phyloP scores from a whole-genome alignment of 768 basidiomycete genomes.

The Coprinopsis strossmayeri region DNA sequence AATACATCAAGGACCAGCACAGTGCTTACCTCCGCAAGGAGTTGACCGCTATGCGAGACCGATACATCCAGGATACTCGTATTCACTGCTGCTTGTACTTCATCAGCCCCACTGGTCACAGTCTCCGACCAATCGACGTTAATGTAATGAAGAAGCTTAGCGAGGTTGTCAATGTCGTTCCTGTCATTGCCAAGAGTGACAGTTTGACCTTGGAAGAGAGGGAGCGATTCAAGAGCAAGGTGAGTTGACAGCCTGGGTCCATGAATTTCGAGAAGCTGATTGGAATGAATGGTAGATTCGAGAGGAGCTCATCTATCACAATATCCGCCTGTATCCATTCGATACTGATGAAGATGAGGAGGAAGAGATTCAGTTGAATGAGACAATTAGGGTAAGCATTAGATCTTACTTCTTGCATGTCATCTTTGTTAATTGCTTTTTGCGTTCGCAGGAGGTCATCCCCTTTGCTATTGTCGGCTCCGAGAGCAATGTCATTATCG shows the following conservation, averaged over 20 bases:
- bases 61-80: slow-evolving; percentile 96
- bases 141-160: slow-evolving; percentile 99
- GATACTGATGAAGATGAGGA: slow-evolving; percentile 95
- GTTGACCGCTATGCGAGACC: slow-evolving; percentile 96
- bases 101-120: slow-evolving; percentile 98
- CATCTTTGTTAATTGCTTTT: neutral
- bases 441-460: slow-evolving; percentile 73
- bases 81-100: slow-evolving; percentile 99
- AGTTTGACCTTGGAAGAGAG: slow-evolving; percentile 91
- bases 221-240: slow-evolving; percentile 88
- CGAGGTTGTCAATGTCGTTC: slow-evolving; percentile 98
- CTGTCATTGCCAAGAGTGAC: slow-evolving; percentile 98
- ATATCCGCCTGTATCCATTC: slow-evolving; percentile 94
- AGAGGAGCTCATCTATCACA: slow-evolving; percentile 85
- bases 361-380: slow-evolving; percentile 87
- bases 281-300: slow-evolving; percentile 58
- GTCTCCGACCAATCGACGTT: slow-evolving; percentile 92
- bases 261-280: neutral
- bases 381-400: slow-evolving; percentile 72
- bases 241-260: slow-evolving; percentile 22
- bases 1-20: slow-evolving; percentile 99
- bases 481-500: slow-evolving; percentile 90
- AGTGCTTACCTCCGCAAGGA: slow-evolving; percentile 98
- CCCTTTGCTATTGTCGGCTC: slow-evolving; percentile 99
- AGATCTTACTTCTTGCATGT: neutral